phyloP scores from a whole-genome alignment of 352 stramenopile species.

The Phytophthora megakarya region DNA sequence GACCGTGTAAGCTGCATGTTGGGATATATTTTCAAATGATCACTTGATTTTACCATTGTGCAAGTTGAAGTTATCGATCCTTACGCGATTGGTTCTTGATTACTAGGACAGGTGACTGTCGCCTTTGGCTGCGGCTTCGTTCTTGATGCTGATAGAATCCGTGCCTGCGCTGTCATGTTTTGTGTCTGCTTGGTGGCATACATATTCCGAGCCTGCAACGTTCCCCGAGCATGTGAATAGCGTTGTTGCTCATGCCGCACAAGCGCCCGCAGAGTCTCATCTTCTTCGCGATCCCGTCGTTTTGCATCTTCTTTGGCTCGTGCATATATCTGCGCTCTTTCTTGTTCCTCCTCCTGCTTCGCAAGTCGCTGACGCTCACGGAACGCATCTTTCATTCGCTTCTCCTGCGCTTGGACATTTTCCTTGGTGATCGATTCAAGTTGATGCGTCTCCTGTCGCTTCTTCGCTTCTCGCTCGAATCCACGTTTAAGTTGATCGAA shows the following conservation, averaged over 20 bases:
- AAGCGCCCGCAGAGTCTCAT: slow-evolving; percentile 60
- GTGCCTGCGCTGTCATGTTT: slow-evolving; percentile 40
- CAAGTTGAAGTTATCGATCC: slow-evolving; percentile 15
- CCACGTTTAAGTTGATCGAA: slow-evolving; percentile 79
- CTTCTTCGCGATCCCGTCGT: slow-evolving; percentile 51
- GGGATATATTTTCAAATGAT: neutral
- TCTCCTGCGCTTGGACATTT: slow-evolving; percentile 41
- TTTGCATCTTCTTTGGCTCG: slow-evolving; percentile 45
- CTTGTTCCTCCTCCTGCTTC: slow-evolving; percentile 26
- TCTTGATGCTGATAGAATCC: slow-evolving; percentile 17
- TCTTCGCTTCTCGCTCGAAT: slow-evolving; percentile 57
- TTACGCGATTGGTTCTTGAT: slow-evolving; percentile 28
- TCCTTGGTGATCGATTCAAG: slow-evolving; percentile 48
- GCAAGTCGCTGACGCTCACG: slow-evolving; percentile 25
- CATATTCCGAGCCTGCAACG: slow-evolving; percentile 65
- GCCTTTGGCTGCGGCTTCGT: slow-evolving; percentile 15
- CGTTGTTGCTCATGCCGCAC: slow-evolving; percentile 70
- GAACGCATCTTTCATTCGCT: slow-evolving; percentile 53
- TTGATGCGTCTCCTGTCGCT: slow-evolving; percentile 59
- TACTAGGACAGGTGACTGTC: slow-evolving; percentile 7
- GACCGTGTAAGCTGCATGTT: slow-evolving; percentile 15
- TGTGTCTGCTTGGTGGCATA: slow-evolving; percentile 66
- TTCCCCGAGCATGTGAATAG: slow-evolving; percentile 55
- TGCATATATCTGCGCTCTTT: slow-evolving; percentile 32
- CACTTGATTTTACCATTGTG: slow-evolving; percentile 10